Conservation (phyloP, 805 yeast genomes). For the Lipomyces japonicus region DNA sequence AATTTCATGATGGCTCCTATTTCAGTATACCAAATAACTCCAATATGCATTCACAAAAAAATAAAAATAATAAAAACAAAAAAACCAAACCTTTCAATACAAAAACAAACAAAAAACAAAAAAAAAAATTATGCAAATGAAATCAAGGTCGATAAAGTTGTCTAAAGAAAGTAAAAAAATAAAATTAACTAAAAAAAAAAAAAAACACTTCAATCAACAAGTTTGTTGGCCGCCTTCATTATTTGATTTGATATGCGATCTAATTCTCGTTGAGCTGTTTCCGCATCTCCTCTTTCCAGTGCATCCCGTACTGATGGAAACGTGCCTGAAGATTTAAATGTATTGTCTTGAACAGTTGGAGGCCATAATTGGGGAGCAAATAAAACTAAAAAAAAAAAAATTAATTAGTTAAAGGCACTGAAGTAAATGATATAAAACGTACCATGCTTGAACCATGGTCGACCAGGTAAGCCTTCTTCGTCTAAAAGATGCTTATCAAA, state of each 20-base stretch:
- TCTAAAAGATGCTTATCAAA: conserved; percentile 43
- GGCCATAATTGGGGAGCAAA: conserved; percentile 65
- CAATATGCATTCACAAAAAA: not conserved
- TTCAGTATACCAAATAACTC: too few species aligned
- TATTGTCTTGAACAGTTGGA: conserved; percentile 45
- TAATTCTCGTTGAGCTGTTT: conserved; percentile 45
- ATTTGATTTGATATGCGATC: conserved; percentile 11
- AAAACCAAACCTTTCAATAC: not conserved
- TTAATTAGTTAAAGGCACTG: not conserved
- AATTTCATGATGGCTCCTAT: too few species aligned
- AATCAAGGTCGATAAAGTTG: not conserved
- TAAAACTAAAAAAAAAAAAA: conserved; percentile 6
- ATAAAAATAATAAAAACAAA: not conserved
- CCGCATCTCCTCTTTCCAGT: conserved; percentile 48
- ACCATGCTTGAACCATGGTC: conserved; percentile 58
- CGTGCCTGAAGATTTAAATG: conserved; percentile 48
- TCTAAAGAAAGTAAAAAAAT: not conserved
- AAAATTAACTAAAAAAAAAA: not conserved
- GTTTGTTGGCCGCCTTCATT: conserved; percentile 16
- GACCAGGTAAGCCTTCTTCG: conserved; percentile 47
- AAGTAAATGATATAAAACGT: conserved; percentile 42
- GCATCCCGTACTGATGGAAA: conserved; percentile 78
- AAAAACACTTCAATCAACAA: not conserved
- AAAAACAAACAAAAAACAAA: not conserved
- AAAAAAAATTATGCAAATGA: too few species aligned